Base-by-base conservation (phyloP, 345 rosid genomes). In the Populus pruinosa region DNA sequence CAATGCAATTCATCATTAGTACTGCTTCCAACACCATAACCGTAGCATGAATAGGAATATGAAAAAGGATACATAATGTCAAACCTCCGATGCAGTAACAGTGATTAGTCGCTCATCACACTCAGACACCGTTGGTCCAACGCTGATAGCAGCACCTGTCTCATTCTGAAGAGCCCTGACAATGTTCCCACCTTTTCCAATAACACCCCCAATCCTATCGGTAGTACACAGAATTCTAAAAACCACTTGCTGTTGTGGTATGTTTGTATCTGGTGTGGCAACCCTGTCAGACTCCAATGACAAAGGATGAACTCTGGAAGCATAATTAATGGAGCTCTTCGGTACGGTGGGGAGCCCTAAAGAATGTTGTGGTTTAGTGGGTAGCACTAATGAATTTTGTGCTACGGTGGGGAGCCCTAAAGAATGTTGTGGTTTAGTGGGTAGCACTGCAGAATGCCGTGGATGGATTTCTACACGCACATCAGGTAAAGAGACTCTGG, bases 11-110 rank as follows among this genome's bases (percentile, higher is more conserved):
- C 12, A 9, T 41, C 44, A 41, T 41, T 41, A 41, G 13, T 41
- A 9, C 44, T 41, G 10, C 44, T 41, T 41, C 44, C 44, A 41
- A 10, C 44, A 41, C 44, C 44, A 41, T 41, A 41, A 41, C 44
- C 44, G 11, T 41, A 41, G 44, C 13, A 41, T 41, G 12, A 41
- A 9, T 2, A 41, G 13, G 13, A 41, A 41, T 41, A 56, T 56
- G 63, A 41, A 56, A 18, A 56, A 56, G 21, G 63, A 56, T 18
- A 56, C 63, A 56, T 23, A 56, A 78, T 49, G 43, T 44, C 89
- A 16, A 87, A 86, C 97, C 97, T 92, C 97, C 74, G 90, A 82
- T 65, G 97, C 94, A n/a, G 93, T 86, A 74, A 92, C 89, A 76
- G 87, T 86, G 65, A 90, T 89, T 47, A 92, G 76, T 29, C 90